Conservation (phyloP, 2,329 filamentous ascomycete species). For the Aspergillus flavus region DNA sequence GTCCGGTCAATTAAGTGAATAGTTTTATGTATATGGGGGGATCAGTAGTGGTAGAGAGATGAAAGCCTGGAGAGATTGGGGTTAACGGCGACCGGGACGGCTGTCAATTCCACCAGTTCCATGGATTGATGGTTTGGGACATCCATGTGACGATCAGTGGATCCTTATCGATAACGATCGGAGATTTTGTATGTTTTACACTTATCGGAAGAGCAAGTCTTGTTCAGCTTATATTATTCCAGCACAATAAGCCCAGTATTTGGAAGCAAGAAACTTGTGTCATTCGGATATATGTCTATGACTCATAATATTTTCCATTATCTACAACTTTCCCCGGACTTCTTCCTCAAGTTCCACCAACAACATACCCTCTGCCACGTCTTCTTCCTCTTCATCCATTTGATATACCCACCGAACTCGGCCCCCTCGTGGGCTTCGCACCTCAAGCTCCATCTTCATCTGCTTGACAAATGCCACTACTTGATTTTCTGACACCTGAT, state of each 20-base stretch:
- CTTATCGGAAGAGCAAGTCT: too few relatives aligned
- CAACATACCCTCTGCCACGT: conserved; percentile 59
- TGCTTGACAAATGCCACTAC: conserved; percentile 63
- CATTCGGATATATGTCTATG: not conserved
- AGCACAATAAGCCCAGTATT: not conserved
- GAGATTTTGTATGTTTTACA: too few relatives aligned
- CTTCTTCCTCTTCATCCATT: conserved; percentile 53
- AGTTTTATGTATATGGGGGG: not conserved
- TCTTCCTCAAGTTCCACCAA: conserved; percentile 51
- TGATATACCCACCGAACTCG: conserved; percentile 55
- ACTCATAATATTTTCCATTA: not conserved
- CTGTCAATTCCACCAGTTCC: not conserved
- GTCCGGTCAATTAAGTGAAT: too few relatives aligned
- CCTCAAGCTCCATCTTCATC: conserved; percentile 72
- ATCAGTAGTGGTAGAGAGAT: not conserved
- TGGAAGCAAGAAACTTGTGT: not conserved
- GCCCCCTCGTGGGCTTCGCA: conserved; percentile 54
- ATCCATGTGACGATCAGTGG: conserved; percentile 10
- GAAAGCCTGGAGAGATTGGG: not conserved
- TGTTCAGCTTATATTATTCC: not conserved
- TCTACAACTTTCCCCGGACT: conserved; percentile 35
- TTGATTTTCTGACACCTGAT: conserved; percentile 54
- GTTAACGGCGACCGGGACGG: not conserved
- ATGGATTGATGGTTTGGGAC: not conserved
- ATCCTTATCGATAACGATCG: conserved; percentile 5